Percentiles rank a stretch among this genome's conserved stretches.
phyloP scores from a whole-genome alignment of 2,329 filamentous ascomycete species.

The Curvularia spicifera region DNA sequence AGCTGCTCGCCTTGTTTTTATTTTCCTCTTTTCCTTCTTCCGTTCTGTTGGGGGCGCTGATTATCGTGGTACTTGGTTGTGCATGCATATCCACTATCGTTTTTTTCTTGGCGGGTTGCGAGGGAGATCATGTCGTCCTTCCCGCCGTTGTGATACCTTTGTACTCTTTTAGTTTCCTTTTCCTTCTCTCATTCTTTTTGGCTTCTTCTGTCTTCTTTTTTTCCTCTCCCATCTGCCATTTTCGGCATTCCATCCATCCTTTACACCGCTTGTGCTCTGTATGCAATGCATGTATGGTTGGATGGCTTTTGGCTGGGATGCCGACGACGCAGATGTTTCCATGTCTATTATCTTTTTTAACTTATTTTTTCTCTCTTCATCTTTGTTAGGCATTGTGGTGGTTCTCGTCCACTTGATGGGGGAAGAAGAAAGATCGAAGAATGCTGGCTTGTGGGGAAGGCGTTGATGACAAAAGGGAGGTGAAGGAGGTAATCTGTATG shows the following conservation, averaged over 20 bases:
- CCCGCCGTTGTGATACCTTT: conserved; percentile 1
- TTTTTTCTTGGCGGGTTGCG: background rate
- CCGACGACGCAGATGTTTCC: background rate
- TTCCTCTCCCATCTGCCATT: background rate
- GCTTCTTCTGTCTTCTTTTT: background rate
- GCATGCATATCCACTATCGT: background rate
- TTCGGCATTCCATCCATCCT: no score
- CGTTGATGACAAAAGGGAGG: background rate
- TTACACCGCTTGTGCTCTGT: background rate
- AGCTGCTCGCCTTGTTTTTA: background rate
- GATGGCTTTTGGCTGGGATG: background rate
- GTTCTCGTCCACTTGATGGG: background rate
- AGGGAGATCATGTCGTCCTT: background rate
- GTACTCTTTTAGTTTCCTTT: background rate
- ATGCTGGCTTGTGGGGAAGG: background rate
- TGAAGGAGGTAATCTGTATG: background rate
- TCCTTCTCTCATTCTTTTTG: background rate
- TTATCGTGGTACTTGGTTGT: background rate
- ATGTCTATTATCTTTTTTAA: background rate
- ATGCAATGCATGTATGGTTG: background rate
- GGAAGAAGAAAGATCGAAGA: background rate
- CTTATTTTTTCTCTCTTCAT: background rate
- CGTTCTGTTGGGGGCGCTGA: background rate
- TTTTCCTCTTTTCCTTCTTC: background rate
- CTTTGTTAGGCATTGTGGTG: background rate